Base-by-base conservation (phyloP, 495 filamentous ascomycete genomes). In the Aspergillus bridgeri region DNA sequence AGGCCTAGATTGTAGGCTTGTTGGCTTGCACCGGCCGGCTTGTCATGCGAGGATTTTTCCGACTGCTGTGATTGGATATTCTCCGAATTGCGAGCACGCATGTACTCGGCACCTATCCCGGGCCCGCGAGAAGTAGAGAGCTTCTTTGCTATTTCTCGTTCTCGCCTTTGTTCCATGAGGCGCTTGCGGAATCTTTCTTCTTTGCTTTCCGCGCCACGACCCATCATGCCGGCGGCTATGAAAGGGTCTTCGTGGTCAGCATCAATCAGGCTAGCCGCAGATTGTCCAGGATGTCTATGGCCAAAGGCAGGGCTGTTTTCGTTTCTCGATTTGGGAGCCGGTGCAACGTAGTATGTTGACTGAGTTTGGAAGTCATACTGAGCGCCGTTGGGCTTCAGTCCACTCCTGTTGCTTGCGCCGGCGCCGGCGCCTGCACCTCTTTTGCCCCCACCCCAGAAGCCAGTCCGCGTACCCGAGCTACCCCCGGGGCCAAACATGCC, bases 41-140 rank as follows among this genome's bases (percentile, higher is more conserved):
- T 45, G 9, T 11, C 42, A 17, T 21, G 44, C 9, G 43, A 27
- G 33, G 23, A 8, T 8, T 43, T 52, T 21, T 47, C 44, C 11
- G 47, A 4, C 46, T 44, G 51, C 8, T 49, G 50, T 18, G 57
- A 42, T 45, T 53, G 23, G 27, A 48, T 42, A 27, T 70, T 67
- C 17, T 71, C 68, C 17, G 56, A 61, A 19, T 65, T 68, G 46
- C 69, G 66, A n/a, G 61, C 69, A n/a, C 80, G 76, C 72, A 94
- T 83, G 73, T 96, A 96, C 53, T 94, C 88, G 45, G 82, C 84
- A 3, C 90, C 92, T 0, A 88, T 79, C 13, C 87, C 86, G 51
- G 79, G 83, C 1, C 88, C 87, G 2, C 80, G 77, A 5, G 78
- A 77, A 19, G 71, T 57, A 23, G 79, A 79, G 7, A 98, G 80